Base-by-base conservation (phyloP, 1,284 basidiomycete genomes). In the Cutaneotrichosporon mucoides region DNA sequence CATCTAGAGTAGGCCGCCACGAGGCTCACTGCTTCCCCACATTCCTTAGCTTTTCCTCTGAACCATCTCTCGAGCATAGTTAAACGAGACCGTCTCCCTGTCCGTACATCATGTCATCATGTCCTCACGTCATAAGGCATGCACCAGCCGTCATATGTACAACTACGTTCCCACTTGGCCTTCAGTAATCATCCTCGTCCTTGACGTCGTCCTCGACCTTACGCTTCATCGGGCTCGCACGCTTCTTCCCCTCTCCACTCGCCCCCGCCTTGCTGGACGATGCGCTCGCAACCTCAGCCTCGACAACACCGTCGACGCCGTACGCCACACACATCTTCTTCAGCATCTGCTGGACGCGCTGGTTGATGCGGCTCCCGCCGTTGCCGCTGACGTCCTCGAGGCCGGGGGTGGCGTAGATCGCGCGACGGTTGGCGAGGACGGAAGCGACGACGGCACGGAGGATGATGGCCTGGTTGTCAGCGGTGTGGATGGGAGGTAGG, bases 301-400 rank as follows among this genome's bases (percentile, higher is more conserved):
- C 49, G 2, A 51, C 49, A 4, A 51, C 6, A 4, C 49, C 38
- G 5, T 6, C 10, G 16, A 13, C 49, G 38, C 16, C 38, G 49
- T 51, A 41, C 15, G 38, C 37, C 5, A 8, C 37, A 40, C 49
- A 51, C 37, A 64, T 10, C 35, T 51, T 47, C 13, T 36, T 38
- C 36, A 66, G 55, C 49, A 61, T 53, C n/a, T 44, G 44, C 46
- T 59, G 45, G 11, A 59, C 16, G 37, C 55, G 38, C 50, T 68
- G 45, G 52, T 63, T 58, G 56, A 65, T 48, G 16, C 60, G 51
- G 54, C 48, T 53, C 15, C 66, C 53, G 44, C 59, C 58, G 59
- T 69, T 58, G 40, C 57, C 24, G 13, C 45, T 35, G 24, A 69
- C 58, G 42, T 65, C 54, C 54, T 50, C 46, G 42, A 64, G 62